Conservation (phyloP, 495 filamentous ascomycete species). For the Lasiosphaeria ovina region DNA sequence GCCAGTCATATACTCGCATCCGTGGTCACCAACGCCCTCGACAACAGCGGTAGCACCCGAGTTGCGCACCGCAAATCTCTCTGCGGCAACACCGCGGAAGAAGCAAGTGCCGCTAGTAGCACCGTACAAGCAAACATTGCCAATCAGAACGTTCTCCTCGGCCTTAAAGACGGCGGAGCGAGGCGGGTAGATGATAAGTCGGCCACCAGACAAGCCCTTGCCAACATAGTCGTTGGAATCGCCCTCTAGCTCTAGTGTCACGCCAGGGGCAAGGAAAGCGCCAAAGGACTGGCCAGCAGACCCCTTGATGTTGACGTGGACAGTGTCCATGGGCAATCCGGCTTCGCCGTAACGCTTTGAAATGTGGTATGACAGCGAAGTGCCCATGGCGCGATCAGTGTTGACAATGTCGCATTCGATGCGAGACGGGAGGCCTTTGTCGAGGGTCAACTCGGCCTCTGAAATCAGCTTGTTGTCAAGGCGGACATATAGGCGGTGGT, state of each 20-base stretch:
- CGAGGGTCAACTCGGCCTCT: constrained; percentile 92
- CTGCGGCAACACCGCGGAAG: constrained; percentile 97
- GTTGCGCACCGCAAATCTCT: constrained; percentile 98
- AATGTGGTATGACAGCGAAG: constrained; percentile 95
- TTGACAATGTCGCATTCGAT: constrained; percentile 99
- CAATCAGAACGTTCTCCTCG: constrained; percentile 95
- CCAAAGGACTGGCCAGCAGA: constrained; percentile 98
- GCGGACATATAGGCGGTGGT: constrained; percentile 88
- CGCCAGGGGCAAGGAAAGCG: constrained; percentile 89
- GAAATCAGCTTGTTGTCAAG: constrained; percentile 99
- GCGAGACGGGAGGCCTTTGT: constrained; percentile 91
- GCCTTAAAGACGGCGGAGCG: constrained; percentile 92
- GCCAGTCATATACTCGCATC: constrained; percentile 99
- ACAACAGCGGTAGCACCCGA: constrained; percentile 96
- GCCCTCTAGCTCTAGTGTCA: constrained; percentile 95
- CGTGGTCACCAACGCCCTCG: constrained; percentile 96
- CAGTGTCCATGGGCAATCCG: constrained; percentile 89
- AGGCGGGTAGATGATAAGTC: constrained; percentile 94
- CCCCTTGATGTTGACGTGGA: constrained; percentile 97
- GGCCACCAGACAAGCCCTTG: constrained; percentile 94
- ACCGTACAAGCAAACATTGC: constrained; percentile 97
- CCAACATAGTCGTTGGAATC: constrained; percentile 98
- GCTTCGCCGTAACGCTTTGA: constrained; percentile 88
- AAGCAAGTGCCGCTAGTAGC: constrained; percentile 91
- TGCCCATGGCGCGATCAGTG: constrained; percentile 92